Evolutionary conservation across 352 stramenopile genomes (phyloP), one percentile per base, ranked within the genome.

Genomic region (Globisporangium echinulatum): DNA sequence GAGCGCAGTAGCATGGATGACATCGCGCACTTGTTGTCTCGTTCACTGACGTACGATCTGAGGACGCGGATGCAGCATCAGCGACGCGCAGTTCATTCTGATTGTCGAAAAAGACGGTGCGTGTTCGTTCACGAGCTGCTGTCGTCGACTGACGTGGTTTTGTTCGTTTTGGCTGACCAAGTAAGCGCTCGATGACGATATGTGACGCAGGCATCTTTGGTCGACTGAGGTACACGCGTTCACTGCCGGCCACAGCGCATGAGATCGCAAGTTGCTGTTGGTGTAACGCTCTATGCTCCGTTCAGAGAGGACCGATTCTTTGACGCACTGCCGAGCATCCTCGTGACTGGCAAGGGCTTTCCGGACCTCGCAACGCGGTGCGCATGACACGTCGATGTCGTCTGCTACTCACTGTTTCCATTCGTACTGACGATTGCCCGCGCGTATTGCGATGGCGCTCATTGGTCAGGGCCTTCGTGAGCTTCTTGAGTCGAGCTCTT

Each of bases 101-200:
- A 87, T 98, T 3, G 77, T 98, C 44, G 95, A 98, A 68, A 98
- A 98, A 67, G 95, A 98, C 52, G 93, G 95, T 94, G 8, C 40
- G 58, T 39, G 59, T 49, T 8, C n/a, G 59, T 42, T 0, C 10
- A 15, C 2, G 4, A n/a, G 33, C 13, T 2, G 42, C 1, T 19
- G 33, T 15, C 15, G 39, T 46, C 14, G 9, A 15, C n/a, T 43
- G 25, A 25, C 25, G 25, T 25, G 25, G 25, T 7, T 0, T 15
- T 51, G 64, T 67, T 80, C 67, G 2, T 56, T 66, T 1, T 64
- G 54, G 2, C 25, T 25, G 25, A 25, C 25, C 25, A 25, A 25
- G 0, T 25, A 25, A 25, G 25, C 25, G 25, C 1, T 25, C 25
- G 25, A 38, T 49, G 17, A 37, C 59, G 6, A 11, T 5, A 50